These are phyloP conservation scores for Arthrocladium fulminans DNA, from an alignment of 2,329 filamentous ascomycete species.

Conservation along the genomic window DNA sequence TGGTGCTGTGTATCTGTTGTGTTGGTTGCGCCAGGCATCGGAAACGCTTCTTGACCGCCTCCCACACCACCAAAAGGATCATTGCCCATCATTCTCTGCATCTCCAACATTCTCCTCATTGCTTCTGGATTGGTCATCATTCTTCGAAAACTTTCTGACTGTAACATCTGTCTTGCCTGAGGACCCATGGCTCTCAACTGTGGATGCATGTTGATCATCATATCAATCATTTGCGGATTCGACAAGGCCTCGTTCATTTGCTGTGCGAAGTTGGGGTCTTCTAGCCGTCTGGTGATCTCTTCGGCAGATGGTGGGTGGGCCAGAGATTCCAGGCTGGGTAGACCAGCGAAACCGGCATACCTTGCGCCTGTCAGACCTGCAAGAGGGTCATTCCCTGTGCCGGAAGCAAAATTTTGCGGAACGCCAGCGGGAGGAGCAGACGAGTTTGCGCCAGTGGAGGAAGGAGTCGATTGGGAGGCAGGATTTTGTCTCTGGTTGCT, in stretches of 20 bases:
- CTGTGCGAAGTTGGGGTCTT: constrained; percentile 76
- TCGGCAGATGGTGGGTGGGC: constrained; percentile 84
- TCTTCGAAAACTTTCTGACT: constrained; percentile 76
- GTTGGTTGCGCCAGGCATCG: constrained; percentile 84
- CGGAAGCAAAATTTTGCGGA: constrained; percentile 40
- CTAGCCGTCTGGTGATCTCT: constrained; percentile 72
- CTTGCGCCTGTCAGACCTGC: constrained; percentile 85
- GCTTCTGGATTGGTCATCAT: constrained; percentile 90
- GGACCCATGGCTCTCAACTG: constrained; percentile 63
- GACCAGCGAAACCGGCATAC: constrained; percentile 82
- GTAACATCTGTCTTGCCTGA: constrained; percentile 72
- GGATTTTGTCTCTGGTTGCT: constrained; percentile 63
- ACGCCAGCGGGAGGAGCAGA: constrained; percentile 29
- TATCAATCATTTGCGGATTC: constrained; percentile 88
- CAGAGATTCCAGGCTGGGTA: constrained; percentile 82
- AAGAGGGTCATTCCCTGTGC: constrained; percentile 72
- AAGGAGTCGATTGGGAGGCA: constrained; percentile 39
- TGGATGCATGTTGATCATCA: constrained; percentile 88
- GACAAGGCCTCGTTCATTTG: constrained; percentile 91
- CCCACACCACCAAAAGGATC: constrained; percentile 45
- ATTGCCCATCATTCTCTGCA: constrained; percentile 58
- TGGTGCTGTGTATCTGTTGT: constrained; percentile 48
- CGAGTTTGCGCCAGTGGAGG: constrained; percentile 26
- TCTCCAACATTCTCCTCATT: constrained; percentile 69
- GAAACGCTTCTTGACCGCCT: constrained; percentile 52